Evolutionary conservation across 2,329 filamentous ascomycete species (phyloP).

Genomic region (Dichotomopilus funicola): DNA sequence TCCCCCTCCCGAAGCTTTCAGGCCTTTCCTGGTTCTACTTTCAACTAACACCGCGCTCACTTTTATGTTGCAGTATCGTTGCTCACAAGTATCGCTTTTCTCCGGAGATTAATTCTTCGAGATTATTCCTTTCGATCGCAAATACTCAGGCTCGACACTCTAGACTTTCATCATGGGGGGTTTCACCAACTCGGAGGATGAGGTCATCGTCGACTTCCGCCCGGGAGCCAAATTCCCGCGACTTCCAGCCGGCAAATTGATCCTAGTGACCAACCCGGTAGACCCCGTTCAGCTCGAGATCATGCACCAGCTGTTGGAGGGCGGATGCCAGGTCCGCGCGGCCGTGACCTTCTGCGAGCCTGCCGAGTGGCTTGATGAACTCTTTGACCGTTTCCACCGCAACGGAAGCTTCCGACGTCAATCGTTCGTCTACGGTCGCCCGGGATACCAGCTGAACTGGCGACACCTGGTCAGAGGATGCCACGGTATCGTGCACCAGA

Average conservation of each 20-base stretch:
- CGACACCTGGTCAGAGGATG: constrained; percentile 26
- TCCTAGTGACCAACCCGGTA: constrained; percentile 40
- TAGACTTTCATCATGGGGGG: not conserved
- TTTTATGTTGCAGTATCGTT: too few relatives aligned
- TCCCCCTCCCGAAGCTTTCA: too few relatives aligned
- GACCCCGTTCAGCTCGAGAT: constrained; percentile 40
- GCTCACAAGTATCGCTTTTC: too few relatives aligned
- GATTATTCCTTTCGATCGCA: too few relatives aligned
- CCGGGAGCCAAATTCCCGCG: not conserved
- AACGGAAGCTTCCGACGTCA: constrained; percentile 29
- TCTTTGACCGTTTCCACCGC: constrained; percentile 21
- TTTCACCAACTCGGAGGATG: not conserved
- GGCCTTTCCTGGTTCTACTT: too few relatives aligned
- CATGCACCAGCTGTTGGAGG: constrained; percentile 32
- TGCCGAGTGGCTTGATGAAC: constrained; percentile 19
- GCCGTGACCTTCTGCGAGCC: constrained; percentile 34
- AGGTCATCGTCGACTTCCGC: not conserved
- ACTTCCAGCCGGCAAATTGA: not conserved
- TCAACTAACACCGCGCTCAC: too few relatives aligned
- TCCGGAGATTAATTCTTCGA: too few relatives aligned
- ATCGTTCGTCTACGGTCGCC: constrained; percentile 25
- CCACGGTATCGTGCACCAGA: constrained; percentile 33
- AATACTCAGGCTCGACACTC: too few relatives aligned
- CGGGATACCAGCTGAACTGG: constrained; percentile 25
- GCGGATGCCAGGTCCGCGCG: constrained; percentile 36